Percentiles rank a stretch among this genome's conserved stretches.
These are phyloP conservation scores for Cladosporium sp. DNA, from an alignment of 2,329 filamentous ascomycete genomes.

Conservation along the genomic window DNA sequence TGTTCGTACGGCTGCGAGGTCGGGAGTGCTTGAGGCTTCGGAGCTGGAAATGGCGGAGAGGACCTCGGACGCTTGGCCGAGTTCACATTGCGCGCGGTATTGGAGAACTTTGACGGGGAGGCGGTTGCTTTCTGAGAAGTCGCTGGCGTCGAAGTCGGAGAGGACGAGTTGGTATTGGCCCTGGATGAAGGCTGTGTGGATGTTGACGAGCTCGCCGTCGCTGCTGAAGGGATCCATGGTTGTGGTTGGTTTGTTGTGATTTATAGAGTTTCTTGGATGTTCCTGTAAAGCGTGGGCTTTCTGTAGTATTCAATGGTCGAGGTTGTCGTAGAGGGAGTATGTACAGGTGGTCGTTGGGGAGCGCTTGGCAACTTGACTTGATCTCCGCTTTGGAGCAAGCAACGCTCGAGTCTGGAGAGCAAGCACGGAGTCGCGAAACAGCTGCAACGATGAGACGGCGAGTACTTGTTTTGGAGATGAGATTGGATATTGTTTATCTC, in stretches of 20 bases:
- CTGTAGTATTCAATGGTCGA: neutral
- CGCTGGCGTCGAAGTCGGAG: slow-evolving; percentile 71
- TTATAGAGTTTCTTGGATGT: neutral
- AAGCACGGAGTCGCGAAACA: no score
- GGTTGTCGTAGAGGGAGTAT: neutral
- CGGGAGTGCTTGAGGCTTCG: slow-evolving; percentile 56
- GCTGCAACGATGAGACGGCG: no score
- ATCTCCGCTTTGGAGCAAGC: slow-evolving; percentile 75
- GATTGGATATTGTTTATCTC: no score
- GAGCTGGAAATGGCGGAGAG: slow-evolving; percentile 62
- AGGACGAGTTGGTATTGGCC: slow-evolving; percentile 84
- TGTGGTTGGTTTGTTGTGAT: neutral
- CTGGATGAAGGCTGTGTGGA: slow-evolving; percentile 63
- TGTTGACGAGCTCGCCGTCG: slow-evolving; percentile 65
- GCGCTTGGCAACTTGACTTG: slow-evolving; percentile 6
- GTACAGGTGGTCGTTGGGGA: slow-evolving; percentile 3
- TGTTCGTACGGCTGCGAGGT: slow-evolving; percentile 71
- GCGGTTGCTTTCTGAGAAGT: slow-evolving; percentile 73
- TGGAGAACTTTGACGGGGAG: slow-evolving; percentile 72
- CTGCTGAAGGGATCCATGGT: slow-evolving; percentile 61
- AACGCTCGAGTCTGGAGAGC: slow-evolving; percentile 72
- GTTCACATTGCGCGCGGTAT: slow-evolving; percentile 76
- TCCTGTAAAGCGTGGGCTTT: neutral
- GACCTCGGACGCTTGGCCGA: slow-evolving; percentile 72
- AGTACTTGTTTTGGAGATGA: no score